Conservation (phyloP, 2,329 filamentous ascomycete species). For the Neopestalotiopsis sp. region DNA sequence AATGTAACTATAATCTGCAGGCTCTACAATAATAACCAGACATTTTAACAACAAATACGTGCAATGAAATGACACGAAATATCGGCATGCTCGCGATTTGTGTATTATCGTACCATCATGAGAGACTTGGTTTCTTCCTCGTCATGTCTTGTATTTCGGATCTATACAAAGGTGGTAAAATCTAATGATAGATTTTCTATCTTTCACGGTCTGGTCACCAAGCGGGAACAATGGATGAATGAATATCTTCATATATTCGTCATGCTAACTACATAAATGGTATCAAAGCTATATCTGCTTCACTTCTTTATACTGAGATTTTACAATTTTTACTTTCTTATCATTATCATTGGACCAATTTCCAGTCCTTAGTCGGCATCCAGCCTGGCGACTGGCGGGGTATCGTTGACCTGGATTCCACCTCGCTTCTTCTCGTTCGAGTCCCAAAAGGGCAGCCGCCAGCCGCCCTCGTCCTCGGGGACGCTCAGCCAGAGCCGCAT, state of each 20-base stretch:
- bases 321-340: not conserved
- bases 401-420: conserved; percentile 87
- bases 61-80: fast-evolving
- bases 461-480: conserved; percentile 82
- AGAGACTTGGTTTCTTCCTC: too few relatives aligned
- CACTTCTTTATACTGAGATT: not conserved
- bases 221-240: not conserved
- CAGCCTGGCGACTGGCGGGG: conserved; percentile 73
- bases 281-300: conserved; percentile 1
- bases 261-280: not conserved
- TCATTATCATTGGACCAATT: not conserved
- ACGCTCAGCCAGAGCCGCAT: conserved; percentile 86
- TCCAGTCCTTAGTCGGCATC: conserved; percentile 70
- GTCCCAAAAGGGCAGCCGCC: conserved; percentile 84
- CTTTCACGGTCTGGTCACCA: not conserved
- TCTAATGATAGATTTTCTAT: not conserved
- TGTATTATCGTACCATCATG: too few relatives aligned
- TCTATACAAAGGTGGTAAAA: too few relatives aligned
- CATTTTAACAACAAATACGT: not conserved
- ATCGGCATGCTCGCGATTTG: too few relatives aligned
- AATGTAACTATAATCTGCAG: not conserved
- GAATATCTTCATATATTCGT: not conserved
- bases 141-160: too few relatives aligned
- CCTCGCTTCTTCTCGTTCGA: conserved; percentile 84
- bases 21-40: not conserved